phyloP scores from a whole-genome alignment of 169 alveolate species.

The Blepharisma undulans region DNA sequence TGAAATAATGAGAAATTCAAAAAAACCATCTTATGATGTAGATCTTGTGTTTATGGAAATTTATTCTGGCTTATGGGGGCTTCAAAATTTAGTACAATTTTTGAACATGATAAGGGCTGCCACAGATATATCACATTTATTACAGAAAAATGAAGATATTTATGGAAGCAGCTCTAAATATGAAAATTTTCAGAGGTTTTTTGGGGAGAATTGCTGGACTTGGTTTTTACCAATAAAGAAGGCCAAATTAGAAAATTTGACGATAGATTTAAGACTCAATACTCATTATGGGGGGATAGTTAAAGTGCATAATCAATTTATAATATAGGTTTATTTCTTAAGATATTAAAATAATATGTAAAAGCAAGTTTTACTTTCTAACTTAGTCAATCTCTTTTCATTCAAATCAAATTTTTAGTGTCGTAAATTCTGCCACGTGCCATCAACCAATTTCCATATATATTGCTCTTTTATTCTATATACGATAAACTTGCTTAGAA shows the following conservation, averaged over 20 bases:
- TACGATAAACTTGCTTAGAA: too few relatives aligned
- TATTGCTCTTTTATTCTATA: too few relatives aligned
- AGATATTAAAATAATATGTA: too few relatives aligned
- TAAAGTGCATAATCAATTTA: background rate
- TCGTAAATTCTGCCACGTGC: too few relatives aligned
- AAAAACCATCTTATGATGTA: background rate
- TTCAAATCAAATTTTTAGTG: too few relatives aligned
- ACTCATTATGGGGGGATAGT: background rate
- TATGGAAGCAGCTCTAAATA: background rate
- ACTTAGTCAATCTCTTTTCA: too few relatives aligned
- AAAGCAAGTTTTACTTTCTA: too few relatives aligned
- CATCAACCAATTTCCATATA: too few relatives aligned
- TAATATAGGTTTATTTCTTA: too few relatives aligned
- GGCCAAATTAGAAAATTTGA: background rate
- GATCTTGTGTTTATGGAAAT: background rate
- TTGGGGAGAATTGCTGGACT: background rate
- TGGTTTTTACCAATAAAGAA: background rate
- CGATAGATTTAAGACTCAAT: background rate
- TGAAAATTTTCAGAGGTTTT: background rate
- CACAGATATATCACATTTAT: background rate
- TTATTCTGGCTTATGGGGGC: background rate
- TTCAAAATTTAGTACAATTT: too few relatives aligned
- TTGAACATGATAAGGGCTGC: background rate
- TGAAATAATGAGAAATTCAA: background rate
- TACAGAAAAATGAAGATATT: background rate